These are phyloP conservation scores for Kuraishia piskuri DNA, from an alignment of 805 yeast genomes.

Conservation along the genomic window DNA sequence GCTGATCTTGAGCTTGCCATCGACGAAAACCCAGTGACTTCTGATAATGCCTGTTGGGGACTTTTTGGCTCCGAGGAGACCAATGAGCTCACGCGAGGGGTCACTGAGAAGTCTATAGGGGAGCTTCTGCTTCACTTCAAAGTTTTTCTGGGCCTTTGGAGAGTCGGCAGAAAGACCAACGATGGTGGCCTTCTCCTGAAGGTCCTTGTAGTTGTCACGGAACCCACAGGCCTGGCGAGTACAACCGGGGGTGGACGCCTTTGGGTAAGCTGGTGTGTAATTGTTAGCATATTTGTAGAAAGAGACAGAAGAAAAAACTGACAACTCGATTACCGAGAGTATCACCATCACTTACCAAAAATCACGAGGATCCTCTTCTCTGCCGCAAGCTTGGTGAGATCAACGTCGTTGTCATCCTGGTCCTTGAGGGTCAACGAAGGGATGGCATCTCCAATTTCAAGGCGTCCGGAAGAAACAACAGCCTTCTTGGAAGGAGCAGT, in stretches of 20 bases:
- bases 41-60: slow-evolving; percentile 68
- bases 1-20: slow-evolving; percentile 57
- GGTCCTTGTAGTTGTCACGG: slow-evolving; percentile 51
- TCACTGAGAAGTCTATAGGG: slow-evolving; percentile 73
- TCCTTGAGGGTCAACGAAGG: slow-evolving; percentile 58
- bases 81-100: slow-evolving; percentile 61
- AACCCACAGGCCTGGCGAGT: slow-evolving; percentile 92
- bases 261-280: slow-evolving; percentile 57
- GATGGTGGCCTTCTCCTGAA: slow-evolving; percentile 49
- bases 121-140: slow-evolving; percentile 63
- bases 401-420: slow-evolving; percentile 38
- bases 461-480: neutral
- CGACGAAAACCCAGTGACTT: slow-evolving; percentile 86
- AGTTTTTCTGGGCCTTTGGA: slow-evolving; percentile 69
- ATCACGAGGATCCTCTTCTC: slow-evolving; percentile 37
- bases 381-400: slow-evolving; percentile 17
- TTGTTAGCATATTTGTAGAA: neutral
- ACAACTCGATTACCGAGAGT: too few species aligned
- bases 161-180: slow-evolving; percentile 81
- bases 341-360: slow-evolving; percentile 20
- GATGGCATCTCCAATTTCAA: slow-evolving; percentile 46
- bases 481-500: neutral
- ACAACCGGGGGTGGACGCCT: slow-evolving; percentile 93
- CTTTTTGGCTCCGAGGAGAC: slow-evolving; percentile 77
- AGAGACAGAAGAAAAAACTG: too few species aligned